Evolutionary conservation across 2,329 filamentous ascomycete genomes (phyloP).

Genomic region (Trichoderma sp.): DNA sequence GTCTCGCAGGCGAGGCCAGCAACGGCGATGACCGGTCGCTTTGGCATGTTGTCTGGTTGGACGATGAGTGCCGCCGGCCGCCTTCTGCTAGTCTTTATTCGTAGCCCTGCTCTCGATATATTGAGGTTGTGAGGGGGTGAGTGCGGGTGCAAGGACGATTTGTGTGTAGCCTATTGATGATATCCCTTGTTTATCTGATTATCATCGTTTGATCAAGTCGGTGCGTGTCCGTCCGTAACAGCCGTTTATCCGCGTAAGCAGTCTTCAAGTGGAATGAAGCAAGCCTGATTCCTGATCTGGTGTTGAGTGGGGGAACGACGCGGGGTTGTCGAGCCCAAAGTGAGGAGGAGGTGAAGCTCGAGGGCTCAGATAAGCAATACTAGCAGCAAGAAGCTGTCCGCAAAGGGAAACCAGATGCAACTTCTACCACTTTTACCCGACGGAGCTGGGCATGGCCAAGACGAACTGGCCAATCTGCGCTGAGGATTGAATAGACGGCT

Average conservation of each 20-base stretch:
- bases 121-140: not conserved
- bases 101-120: not conserved
- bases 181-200: not conserved
- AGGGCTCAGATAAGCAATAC: conserved; percentile 10
- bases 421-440: conserved; percentile 25
- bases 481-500: not conserved
- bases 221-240: not conserved
- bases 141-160: not conserved
- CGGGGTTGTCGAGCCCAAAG: conserved; percentile 9
- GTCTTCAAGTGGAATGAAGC: not conserved
- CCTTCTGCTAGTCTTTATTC: conserved; percentile 10
- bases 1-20: conserved; percentile 58
- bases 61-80: conserved; percentile 6
- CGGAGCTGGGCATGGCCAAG: not conserved
- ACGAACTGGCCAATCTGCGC: not conserved
- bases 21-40: conserved; percentile 50
- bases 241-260: conserved; percentile 13
- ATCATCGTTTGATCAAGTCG: not conserved
- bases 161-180: not conserved
- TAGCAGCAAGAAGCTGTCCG: not conserved
- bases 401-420: conserved; percentile 1
- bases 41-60: conserved; percentile 26
- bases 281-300: conserved; percentile 6
- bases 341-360: conserved; percentile 1
- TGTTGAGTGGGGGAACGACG: conserved; percentile 22